phyloP scores from a whole-genome alignment of 768 basidiomycete genomes.

The Boletus fagicola region DNA sequence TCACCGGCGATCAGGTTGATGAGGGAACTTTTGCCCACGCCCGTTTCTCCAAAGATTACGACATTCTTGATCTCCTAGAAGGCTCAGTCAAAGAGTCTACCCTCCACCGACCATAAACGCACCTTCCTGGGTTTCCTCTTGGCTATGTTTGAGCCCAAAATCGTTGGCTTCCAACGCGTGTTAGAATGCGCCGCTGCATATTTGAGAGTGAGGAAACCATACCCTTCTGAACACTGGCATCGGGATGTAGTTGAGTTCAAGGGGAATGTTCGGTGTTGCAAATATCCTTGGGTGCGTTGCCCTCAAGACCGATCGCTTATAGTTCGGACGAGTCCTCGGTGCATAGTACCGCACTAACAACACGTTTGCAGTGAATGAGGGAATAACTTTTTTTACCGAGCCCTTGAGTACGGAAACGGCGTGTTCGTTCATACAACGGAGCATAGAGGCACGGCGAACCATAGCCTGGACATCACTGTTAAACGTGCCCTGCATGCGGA shows the following conservation, averaged over 20 bases:
- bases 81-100: not conserved
- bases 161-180: conserved; percentile 4
- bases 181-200: not conserved
- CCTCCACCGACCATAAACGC: not conserved
- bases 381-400: no score
- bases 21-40: conserved; percentile 27
- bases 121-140: conserved; percentile 8
- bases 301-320: conserved; percentile 12
- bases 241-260: not conserved
- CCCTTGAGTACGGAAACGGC: not conserved
- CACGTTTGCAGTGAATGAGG: not conserved
- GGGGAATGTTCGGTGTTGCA: not conserved
- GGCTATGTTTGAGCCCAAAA: not conserved
- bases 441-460: not conserved
- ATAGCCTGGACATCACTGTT: not conserved
- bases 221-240: conserved; percentile 11
- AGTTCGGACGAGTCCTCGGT: not conserved
- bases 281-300: not conserved
- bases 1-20: conserved; percentile 20
- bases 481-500: conserved; percentile 1
- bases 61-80: conserved; percentile 15
- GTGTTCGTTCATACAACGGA: not conserved
- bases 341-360: conserved; percentile 11
- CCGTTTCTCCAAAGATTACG: conserved; percentile 23
- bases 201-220: not conserved